phyloP scores from a whole-genome alignment of 2,329 filamentous ascomycete species.

The Xylariaceae sp. region DNA sequence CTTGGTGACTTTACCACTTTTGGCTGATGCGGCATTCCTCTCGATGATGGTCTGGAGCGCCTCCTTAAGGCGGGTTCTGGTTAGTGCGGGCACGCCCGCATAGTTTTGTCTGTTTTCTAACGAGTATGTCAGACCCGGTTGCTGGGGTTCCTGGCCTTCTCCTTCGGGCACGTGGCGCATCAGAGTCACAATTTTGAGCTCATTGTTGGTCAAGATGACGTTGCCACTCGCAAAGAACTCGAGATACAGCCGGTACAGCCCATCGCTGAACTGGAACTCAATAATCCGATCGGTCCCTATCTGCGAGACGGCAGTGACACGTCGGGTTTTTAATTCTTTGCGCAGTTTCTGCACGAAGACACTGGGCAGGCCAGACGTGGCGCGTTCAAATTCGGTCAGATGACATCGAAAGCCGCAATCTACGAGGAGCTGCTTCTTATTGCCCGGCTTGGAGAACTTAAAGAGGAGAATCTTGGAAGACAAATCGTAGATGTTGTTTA shows the following conservation, averaged over 20 bases:
- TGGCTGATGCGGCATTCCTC: slow-evolving; percentile 47
- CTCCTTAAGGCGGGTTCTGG: slow-evolving; percentile 63
- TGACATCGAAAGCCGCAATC: slow-evolving; percentile 96
- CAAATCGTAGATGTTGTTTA: slow-evolving; percentile 93
- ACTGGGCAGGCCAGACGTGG: slow-evolving; percentile 78
- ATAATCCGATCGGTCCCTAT: slow-evolving; percentile 91
- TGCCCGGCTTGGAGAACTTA: slow-evolving; percentile 87
- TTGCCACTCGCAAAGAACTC: slow-evolving; percentile 98
- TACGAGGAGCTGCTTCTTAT: slow-evolving; percentile 83
- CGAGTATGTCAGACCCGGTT: slow-evolving; percentile 71
- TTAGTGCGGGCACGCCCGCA: slow-evolving; percentile 66
- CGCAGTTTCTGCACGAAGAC: slow-evolving; percentile 78
- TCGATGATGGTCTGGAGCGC: slow-evolving; percentile 64
- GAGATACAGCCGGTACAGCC: slow-evolving; percentile 77
- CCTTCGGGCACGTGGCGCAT: slow-evolving; percentile 75
- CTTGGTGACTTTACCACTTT: slow-evolving; percentile 61
- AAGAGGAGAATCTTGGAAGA: slow-evolving; percentile 92
- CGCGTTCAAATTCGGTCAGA: slow-evolving; percentile 82
- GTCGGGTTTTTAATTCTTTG: slow-evolving; percentile 80
- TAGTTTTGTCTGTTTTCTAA: slow-evolving; percentile 82
- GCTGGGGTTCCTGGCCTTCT: slow-evolving; percentile 76
- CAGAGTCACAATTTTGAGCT: slow-evolving; percentile 75
- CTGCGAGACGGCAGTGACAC: slow-evolving; percentile 75
- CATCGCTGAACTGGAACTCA: slow-evolving; percentile 89
- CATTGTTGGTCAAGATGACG: slow-evolving; percentile 81